Evolutionary conservation across 768 basidiomycete species (phyloP), one percentile per base, ranked within the genome.

Genomic region (Boletus coccyginus): DNA sequence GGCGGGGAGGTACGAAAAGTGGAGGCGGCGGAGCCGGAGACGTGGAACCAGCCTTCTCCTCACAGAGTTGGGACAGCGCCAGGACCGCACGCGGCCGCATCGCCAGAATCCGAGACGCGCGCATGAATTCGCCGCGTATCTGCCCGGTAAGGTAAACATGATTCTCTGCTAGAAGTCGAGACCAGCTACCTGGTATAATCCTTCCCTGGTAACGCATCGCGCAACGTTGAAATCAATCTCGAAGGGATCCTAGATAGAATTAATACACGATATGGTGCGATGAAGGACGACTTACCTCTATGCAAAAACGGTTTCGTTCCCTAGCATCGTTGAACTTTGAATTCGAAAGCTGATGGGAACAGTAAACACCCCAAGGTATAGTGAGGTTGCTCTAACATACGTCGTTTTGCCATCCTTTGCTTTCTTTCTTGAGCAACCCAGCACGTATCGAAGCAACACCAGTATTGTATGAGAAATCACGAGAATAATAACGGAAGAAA

Each of bases 51-150:
- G 85, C 85, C 24, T 93, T 86, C 70, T 98, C 95, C 65, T 94
- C 92, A 65, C 95, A 97, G 13, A 99, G 83, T 62, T 94, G 89
- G 2, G 94, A 86, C 17, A 98, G 78, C 6, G 92, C 90, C 19
- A 88, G 72, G 33, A 90, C 83, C 9, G 90, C 92, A 47, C 91
- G 86, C 2, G 91, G 92, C 32, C 88, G 87, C 59, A 79, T 76
- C 12, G 86, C 79, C 35, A 99, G 77, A 54, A 98, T 91, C 53
- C 94, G 81, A 24, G 88, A 86, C 6, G 95, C 96, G 36, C 96
- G 88, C 92, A 96, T 96, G 71, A 99, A 96, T 75, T 98, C 96
- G 10, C 96, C 95, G 14, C 96, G 94, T 66, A 99, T 94, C 95
- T 98, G 62, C 9, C 44, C 32, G 5, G 9, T 17, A n/a, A 51